Evolutionary conservation across 2,329 filamentous ascomycete genomes (phyloP).

Genomic region (Didymella lethalis): DNA sequence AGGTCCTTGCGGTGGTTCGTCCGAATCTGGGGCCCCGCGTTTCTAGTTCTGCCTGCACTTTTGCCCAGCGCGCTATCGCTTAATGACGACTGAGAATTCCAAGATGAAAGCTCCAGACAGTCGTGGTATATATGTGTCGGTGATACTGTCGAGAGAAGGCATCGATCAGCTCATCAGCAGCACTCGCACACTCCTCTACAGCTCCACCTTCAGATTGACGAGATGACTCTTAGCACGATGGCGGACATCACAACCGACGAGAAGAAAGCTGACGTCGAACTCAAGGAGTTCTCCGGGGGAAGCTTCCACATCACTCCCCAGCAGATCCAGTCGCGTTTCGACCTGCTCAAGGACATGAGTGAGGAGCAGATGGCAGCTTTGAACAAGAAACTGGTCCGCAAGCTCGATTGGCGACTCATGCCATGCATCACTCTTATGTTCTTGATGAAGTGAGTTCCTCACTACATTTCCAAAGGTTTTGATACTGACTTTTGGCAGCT

Average conservation of each 20-base stretch:
- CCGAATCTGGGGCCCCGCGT: constrained; percentile 31
- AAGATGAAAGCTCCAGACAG: not conserved
- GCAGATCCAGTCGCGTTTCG: constrained; percentile 39
- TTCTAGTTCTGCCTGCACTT: constrained; percentile 13
- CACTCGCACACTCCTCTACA: not conserved
- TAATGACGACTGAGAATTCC: constrained; percentile 8
- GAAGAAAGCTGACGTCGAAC: constrained; percentile 27
- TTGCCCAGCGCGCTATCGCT: constrained; percentile 11
- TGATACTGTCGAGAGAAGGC: not conserved
- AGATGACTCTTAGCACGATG: constrained; percentile 17
- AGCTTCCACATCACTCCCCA: constrained; percentile 33
- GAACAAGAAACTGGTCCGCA: constrained; percentile 31
- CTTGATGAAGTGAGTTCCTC: constrained; percentile 36
- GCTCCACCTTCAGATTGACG: not conserved
- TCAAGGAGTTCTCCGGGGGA: constrained; percentile 26
- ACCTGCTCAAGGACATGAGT: constrained; percentile 34
- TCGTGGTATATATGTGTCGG: constrained; percentile 15
- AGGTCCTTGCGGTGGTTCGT: constrained; percentile 20
- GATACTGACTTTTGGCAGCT: constrained; percentile 34
- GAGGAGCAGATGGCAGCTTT: constrained; percentile 37
- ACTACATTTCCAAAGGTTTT: not conserved
- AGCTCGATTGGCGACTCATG: constrained; percentile 43
- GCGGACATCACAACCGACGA: constrained; percentile 22
- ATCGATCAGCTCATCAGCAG: not conserved
- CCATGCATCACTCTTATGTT: constrained; percentile 44